Evolutionary conservation across 2,329 filamentous ascomycete genomes (phyloP).

Genomic region (Fusarium concolor): DNA sequence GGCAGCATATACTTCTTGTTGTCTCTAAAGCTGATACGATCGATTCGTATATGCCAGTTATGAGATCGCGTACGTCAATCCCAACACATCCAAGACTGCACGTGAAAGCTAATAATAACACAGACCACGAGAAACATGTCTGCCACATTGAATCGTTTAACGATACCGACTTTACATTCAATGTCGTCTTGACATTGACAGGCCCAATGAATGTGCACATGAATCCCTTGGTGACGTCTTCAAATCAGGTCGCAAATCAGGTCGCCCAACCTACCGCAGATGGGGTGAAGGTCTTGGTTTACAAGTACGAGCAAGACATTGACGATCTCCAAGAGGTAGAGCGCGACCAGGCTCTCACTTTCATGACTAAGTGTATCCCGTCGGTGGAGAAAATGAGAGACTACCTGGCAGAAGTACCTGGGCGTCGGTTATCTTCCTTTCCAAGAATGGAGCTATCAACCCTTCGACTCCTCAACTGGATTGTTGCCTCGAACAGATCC

Average conservation of each 20-base stretch:
- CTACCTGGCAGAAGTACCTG: slow-evolving; percentile 57
- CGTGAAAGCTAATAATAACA: slow-evolving; percentile 3
- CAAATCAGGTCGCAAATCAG: too few relatives aligned
- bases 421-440: slow-evolving; percentile 56
- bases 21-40: not conserved
- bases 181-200: slow-evolving; percentile 21
- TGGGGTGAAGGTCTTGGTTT: slow-evolving; percentile 40
- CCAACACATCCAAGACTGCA: not conserved
- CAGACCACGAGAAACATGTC: slow-evolving; percentile 35
- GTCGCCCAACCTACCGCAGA: not conserved
- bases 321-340: slow-evolving; percentile 29
- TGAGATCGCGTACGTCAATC: slow-evolving; percentile 24
- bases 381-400: slow-evolving; percentile 67
- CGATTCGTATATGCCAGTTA: slow-evolving; percentile 1
- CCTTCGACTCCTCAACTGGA: slow-evolving; percentile 81
- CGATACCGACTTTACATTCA: slow-evolving; percentile 19
- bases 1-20: slow-evolving; percentile 33
- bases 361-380: slow-evolving; percentile 70
- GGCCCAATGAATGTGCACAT: not conserved
- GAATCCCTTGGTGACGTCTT: too few relatives aligned
- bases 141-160: slow-evolving; percentile 30
- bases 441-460: slow-evolving; percentile 73
- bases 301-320: slow-evolving; percentile 42
- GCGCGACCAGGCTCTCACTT: slow-evolving; percentile 48
- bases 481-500: slow-evolving; percentile 89